phyloP scores from a whole-genome alignment of 345 rosid species.

The Microcos paniculata region DNA sequence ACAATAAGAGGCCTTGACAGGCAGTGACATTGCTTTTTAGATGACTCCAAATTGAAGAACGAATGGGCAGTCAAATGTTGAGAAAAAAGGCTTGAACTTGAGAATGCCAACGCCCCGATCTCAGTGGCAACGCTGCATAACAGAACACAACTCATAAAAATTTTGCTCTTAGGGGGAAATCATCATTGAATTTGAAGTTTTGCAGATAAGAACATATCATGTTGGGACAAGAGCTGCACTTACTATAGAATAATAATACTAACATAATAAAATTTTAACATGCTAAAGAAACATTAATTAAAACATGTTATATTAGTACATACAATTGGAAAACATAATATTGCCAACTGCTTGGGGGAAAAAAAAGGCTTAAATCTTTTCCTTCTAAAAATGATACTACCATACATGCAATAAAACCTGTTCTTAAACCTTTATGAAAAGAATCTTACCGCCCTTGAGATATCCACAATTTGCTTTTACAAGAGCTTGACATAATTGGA shows the following conservation, averaged over 20 bases:
- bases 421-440: neutral
- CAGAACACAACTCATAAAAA: neutral
- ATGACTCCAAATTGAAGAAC: neutral
- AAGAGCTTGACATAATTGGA: neutral
- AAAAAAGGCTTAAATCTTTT: neutral
- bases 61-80: neutral
- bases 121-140: neutral
- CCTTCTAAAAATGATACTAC: neutral
- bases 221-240: neutral
- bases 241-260: too few species aligned
- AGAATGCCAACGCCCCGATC: neutral
- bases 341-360: neutral
- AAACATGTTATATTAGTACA: neutral
- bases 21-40: neutral
- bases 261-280: neutral
- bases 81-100: conserved; percentile 13
- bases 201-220: neutral
- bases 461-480: neutral
- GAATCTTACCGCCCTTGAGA: conserved; percentile 3
- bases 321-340: too few species aligned
- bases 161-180: neutral
- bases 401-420: neutral
- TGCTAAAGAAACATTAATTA: neutral
- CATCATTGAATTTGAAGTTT: neutral
- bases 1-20: conserved; percentile 7